These are phyloP conservation scores for Saturnispora bothae DNA, from an alignment of 805 yeast species.

Conservation along the genomic window DNA sequence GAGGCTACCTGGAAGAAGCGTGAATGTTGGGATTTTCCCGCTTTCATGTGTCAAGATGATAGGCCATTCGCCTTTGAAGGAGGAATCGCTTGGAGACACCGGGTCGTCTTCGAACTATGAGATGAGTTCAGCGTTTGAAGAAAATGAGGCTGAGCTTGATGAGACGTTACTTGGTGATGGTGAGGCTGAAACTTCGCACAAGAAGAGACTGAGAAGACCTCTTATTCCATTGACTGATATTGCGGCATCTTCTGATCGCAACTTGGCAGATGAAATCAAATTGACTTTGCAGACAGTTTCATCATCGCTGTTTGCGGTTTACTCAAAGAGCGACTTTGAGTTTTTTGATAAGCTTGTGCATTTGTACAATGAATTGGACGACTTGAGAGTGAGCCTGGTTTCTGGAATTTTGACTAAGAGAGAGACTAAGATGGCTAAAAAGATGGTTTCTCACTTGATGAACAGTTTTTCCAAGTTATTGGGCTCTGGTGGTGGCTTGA, in stretches of 20 bases:
- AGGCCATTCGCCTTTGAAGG: conserved; percentile 25
- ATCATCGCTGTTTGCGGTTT: conserved; percentile 57
- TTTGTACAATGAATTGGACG: conserved; percentile 48
- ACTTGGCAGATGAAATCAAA: conserved; percentile 44
- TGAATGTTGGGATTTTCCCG: conserved; percentile 53
- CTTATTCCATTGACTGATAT: conserved; percentile 41
- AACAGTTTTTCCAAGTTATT: conserved; percentile 53
- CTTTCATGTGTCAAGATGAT: conserved; percentile 39
- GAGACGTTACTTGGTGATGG: too few species aligned
- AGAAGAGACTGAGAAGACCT: conserved; percentile 29
- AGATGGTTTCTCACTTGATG: conserved; percentile 41
- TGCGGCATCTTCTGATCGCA: conserved; percentile 27
- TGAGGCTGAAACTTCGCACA: background rate
- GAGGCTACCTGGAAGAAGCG: conserved; percentile 46
- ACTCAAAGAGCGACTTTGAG: conserved; percentile 61
- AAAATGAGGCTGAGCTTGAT: conserved; percentile 9
- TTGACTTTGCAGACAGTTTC: conserved; percentile 47
- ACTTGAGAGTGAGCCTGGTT: conserved; percentile 42
- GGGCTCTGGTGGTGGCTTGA: conserved; percentile 31
- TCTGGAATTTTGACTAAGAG: conserved; percentile 42
- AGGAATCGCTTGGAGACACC: background rate
- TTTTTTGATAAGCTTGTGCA: conserved; percentile 44
- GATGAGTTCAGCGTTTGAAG: conserved; percentile 9
- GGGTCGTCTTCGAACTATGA: conserved; percentile 7
- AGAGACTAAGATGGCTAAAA: conserved; percentile 40